Base-by-base conservation (phyloP, 2,329 filamentous ascomycete species). In the Ophiocordyceps camponoti-leonardi region DNA sequence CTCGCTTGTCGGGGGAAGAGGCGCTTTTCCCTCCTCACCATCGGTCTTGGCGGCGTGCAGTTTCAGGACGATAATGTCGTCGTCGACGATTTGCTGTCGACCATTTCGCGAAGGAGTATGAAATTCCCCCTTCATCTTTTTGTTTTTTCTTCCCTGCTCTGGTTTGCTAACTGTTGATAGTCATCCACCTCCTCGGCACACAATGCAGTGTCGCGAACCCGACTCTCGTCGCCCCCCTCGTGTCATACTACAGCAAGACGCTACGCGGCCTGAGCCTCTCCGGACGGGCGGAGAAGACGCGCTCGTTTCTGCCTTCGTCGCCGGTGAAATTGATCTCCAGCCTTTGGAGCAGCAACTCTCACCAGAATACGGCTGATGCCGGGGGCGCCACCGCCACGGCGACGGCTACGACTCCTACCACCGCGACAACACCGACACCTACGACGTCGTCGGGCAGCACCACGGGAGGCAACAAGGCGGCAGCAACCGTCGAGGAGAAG, bases 251-350 rank as follows among this genome's bases (percentile, higher is more conserved):
- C 56, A 79, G 79, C 42, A 86, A 86, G 49, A 77, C 85, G 2
- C 68, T 94, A 26, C 80, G 81, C 31, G 77, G 79, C 4, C 65
- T 94, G 22, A 74, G 73, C 42, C 68, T 84, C 39, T 68, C 75
- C 19, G 67, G 76, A 30, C 73, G 80, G 39, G 70, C 73, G 0
- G 77, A 80, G 55, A 83, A 77, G 58, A 73, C 77, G 12, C 73
- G 73, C 46, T 79, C 78, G 1, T 84, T 85, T 56, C 72, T 90
- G 11, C 79, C 79, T 5, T 76, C 81, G n/a, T 95, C 88, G 1
- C 88, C 90, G 0, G 85, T 93, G 43, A 96, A 95, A 60, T 72
- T 94, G 56, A 69, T 96, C 16, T 93, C 88, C 0, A 94, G 75
- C 56, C 76, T 95, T 45, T 77, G 93, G 54, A 18, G n/a, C 18